phyloP scores from a whole-genome alignment of 1,284 basidiomycete species.

The Papiliotrema terrestris region DNA sequence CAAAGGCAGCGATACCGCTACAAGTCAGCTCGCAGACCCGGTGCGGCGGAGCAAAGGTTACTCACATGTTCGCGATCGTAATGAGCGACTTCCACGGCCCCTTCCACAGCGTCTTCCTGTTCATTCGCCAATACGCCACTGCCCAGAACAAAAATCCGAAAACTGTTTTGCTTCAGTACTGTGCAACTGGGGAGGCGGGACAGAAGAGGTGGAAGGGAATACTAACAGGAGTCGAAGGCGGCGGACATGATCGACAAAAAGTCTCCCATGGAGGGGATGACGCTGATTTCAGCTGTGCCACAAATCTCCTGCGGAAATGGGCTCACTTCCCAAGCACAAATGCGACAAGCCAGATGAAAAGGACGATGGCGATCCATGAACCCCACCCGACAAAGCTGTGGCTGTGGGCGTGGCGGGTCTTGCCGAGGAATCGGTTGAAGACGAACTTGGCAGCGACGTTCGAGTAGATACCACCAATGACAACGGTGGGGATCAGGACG shows the following conservation, averaged over 20 bases:
- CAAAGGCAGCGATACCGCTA: constrained; percentile 48
- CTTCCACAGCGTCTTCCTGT: constrained; percentile 40
- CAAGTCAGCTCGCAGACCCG: too few relatives aligned
- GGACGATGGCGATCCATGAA: constrained; percentile 58
- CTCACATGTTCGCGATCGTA: constrained; percentile 43
- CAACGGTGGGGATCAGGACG: constrained; percentile 42
- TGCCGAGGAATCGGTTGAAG: constrained; percentile 48
- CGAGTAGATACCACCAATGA: constrained; percentile 46
- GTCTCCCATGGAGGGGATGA: constrained; percentile 52
- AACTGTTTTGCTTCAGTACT: not conserved
- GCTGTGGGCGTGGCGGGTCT: constrained; percentile 54
- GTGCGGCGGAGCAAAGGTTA: too few relatives aligned
- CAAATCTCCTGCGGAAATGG: not conserved
- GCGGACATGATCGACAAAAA: constrained; percentile 49
- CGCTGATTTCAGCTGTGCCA: constrained; percentile 3
- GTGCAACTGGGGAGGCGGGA: not conserved
- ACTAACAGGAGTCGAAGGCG: constrained; percentile 31
- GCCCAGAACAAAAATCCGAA: constrained; percentile 52
- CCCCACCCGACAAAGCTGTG: constrained; percentile 62
- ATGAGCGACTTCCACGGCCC: constrained; percentile 24
- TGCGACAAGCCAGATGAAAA: constrained; percentile 57
- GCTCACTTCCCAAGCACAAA: constrained; percentile 59
- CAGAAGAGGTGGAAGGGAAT: not conserved
- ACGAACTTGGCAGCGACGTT: constrained; percentile 43
- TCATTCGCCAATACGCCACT: constrained; percentile 50